Conservation (phyloP, 2,329 filamentous ascomycete species). For the Trichothecium sympodiale region DNA sequence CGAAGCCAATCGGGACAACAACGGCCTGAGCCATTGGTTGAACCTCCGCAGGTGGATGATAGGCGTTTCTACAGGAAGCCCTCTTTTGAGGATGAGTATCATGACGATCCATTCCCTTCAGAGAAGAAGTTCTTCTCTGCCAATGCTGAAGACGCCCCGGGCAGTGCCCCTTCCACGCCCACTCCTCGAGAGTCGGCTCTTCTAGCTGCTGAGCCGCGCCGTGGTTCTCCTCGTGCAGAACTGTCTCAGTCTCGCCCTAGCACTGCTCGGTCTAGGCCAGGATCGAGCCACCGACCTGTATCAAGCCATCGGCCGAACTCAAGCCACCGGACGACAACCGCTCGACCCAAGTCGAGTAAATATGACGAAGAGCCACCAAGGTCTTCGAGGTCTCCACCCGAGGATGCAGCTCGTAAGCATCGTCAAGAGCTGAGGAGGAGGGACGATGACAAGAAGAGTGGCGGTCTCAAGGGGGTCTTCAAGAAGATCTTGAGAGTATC, state of each 20-base stretch:
- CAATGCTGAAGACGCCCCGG: slow-evolving; percentile 23
- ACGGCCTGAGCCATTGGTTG: slow-evolving; percentile 13
- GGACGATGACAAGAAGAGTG: slow-evolving; percentile 16
- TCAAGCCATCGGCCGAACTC: slow-evolving; percentile 12
- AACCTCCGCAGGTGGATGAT: too few species aligned
- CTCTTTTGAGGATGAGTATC: slow-evolving; percentile 13
- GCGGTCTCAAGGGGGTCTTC: slow-evolving; percentile 22
- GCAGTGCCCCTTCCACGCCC: slow-evolving; percentile 5
- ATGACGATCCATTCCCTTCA: slow-evolving; percentile 8
- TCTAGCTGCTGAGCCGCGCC: slow-evolving; percentile 4
- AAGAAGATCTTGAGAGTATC: slow-evolving; percentile 25
- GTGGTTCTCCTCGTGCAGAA: background rate
- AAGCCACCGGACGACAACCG: slow-evolving; percentile 12
- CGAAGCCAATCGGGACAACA: slow-evolving; percentile 27
- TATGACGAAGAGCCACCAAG: background rate
- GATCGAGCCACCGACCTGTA: slow-evolving; percentile 15
- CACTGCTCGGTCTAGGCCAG: slow-evolving; percentile 16
- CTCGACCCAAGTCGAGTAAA: too few species aligned
- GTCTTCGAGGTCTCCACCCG: slow-evolving; percentile 9
- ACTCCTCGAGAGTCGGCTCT: slow-evolving; percentile 3
- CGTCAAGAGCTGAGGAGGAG: slow-evolving; percentile 20
- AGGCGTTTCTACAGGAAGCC: slow-evolving; percentile 10
- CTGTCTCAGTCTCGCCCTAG: slow-evolving; percentile 2
- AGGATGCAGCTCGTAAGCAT: slow-evolving; percentile 22
- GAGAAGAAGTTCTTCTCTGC: slow-evolving; percentile 31